Evolutionary conservation across 192 early-diverging fungal species (phyloP).

Genomic region (Linnemannia elongata): DNA sequence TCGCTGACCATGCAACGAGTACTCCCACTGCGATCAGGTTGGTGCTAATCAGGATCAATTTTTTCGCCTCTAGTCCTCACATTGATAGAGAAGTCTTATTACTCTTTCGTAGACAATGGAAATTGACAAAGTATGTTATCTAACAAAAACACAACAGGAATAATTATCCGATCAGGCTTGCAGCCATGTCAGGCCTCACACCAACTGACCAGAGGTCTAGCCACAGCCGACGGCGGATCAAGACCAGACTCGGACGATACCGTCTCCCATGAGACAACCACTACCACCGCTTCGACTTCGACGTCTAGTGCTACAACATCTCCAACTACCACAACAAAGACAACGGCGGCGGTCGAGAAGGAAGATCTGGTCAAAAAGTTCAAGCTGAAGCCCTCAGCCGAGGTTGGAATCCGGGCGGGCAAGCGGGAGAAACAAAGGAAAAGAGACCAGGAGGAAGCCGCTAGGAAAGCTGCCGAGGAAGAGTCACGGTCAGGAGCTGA

Average conservation of each 20-base stretch:
- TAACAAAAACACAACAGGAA: background rate
- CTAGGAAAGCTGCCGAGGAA: background rate
- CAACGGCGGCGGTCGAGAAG: background rate
- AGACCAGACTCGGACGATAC: background rate
- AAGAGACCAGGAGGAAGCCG: conserved; percentile 16
- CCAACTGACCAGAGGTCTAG: background rate
- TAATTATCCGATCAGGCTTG: background rate
- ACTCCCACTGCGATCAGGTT: background rate
- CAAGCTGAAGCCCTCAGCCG: conserved; percentile 40
- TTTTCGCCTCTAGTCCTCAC: background rate
- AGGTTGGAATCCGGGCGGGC: conserved; percentile 46
- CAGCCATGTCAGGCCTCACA: background rate
- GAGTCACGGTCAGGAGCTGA: conserved; percentile 6
- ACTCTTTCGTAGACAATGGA: no score
- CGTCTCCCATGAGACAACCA: background rate
- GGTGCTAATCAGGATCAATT: background rate
- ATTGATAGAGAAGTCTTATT: no score
- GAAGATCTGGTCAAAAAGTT: conserved; percentile 48
- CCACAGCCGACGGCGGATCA: background rate
- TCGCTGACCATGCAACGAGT: conserved; percentile 4
- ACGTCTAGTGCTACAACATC: no score
- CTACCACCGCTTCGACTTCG: background rate
- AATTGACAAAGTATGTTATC: background rate
- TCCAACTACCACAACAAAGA: background rate
- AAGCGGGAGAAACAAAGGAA: conserved; percentile 17